These are phyloP conservation scores for Lactarius sanguifluus DNA, from an alignment of 768 basidiomycete genomes.

Conservation along the genomic window DNA sequence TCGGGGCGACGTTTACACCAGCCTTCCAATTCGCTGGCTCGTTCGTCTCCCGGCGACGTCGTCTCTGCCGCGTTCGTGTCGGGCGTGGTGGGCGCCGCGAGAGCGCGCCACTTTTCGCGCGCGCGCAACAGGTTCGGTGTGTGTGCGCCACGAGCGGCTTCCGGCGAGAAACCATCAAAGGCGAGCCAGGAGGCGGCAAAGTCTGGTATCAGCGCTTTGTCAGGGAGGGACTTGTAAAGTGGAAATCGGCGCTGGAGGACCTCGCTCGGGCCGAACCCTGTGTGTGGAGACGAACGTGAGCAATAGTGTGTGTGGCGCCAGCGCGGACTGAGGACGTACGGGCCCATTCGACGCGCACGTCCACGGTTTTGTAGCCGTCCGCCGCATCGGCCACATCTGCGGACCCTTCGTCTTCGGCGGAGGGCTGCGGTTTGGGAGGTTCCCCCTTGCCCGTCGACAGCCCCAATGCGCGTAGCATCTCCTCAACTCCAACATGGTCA, in stretches of 20 bases:
- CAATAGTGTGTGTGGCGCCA: background rate
- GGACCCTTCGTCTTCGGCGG: constrained; percentile 1
- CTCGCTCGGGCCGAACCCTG: background rate
- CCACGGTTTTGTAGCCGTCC: constrained; percentile 5
- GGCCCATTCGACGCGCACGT: constrained; percentile 9
- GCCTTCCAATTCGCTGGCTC: background rate
- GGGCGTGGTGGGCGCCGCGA: background rate
- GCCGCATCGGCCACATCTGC: background rate
- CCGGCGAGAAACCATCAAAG: constrained; percentile 23
- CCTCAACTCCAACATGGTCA: constrained; percentile 25
- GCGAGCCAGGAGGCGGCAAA: constrained; percentile 22
- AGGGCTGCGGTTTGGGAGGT: background rate
- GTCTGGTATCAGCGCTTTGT: background rate
- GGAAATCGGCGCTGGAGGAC: background rate
- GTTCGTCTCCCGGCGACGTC: background rate
- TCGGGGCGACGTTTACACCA: background rate
- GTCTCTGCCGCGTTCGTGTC: background rate
- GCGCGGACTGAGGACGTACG: constrained; percentile 3
- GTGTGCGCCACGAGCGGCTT: constrained; percentile 17
- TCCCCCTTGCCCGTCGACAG: background rate
- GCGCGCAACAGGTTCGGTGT: constrained; percentile 19
- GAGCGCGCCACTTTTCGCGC: constrained; percentile 17
- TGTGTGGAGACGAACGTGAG: too few relatives aligned
- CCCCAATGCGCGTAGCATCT: constrained; percentile 20
- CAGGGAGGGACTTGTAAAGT: background rate